Evolutionary conservation across 441 rosid species (phyloP), one percentile per base, ranked within the genome.

Genomic region (Sinapis alba): DNA sequence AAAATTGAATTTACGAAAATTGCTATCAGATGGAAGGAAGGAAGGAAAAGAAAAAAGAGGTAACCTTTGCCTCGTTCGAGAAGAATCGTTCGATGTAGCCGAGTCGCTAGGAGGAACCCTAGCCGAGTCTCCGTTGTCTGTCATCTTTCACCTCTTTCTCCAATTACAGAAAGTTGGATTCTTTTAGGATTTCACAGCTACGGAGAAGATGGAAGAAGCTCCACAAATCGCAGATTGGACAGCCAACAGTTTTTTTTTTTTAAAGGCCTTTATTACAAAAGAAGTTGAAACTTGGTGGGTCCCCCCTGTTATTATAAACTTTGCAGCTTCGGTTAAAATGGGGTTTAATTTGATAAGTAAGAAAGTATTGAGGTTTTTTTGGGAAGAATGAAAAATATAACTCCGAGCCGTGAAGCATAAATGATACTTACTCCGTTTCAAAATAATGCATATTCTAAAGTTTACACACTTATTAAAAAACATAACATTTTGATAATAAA

Each of bases 1-100:
- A 41, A 15, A 23, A 16, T 50, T 21, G 62, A 66, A 58, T 58
- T 67, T 9, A 57, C 1, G 4, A 8, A 53, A 7, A 23, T 6
- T 24, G 64, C 7, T n/a, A 21, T 24, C 53, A 41, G 38, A 45
- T 41, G 36, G 62, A 12, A 38, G 10, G 4, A 50, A 60, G 24
- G 24, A 57, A 47, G 11, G 12, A 34, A 62, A 24, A 18, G 12
- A 34, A 62, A 24, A 18, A 50, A 3, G 3, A 0, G 6, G 38
- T 76, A 6, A 93, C 97, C 97, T 86, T 79, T 84, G 94, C 2
- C 90, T 84, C 15, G 87, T 82, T 30, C 78, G 93, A 12, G 90
- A 84, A 30, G 76, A 62, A 74, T 81, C 85, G 65, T 77, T 65
- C 13, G 58, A 21, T 10, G 80, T 43, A 70, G 78, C 36, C 23